Base-by-base conservation (phyloP, 2,329 filamentous ascomycete species). In the Arachnomyces sp. region DNA sequence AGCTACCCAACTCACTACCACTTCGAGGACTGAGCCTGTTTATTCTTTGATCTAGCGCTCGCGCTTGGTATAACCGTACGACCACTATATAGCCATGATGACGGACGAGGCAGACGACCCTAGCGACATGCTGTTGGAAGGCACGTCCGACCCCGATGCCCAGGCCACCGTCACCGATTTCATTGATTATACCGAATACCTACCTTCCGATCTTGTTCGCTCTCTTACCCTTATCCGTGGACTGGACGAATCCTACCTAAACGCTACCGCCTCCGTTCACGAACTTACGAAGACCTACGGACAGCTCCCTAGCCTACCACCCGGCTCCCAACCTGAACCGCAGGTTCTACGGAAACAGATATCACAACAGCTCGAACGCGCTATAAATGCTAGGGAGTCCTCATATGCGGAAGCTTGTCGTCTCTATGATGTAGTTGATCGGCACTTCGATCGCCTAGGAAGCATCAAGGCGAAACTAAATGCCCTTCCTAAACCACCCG, bases 111-210 rank as follows among this genome's bases (percentile, higher is more conserved):
- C 59, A 29, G 63, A 64, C 47, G 61, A 66, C 36, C 59, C 61
- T 40, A 62, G 63, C 29, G 64, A 61, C 43, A 55, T 69, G 39
- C 62, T 66, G 31, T 50, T 66, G n/a, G 64, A 71, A 47, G 65
- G 67, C 16, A 67, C 71, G 38, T 68, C 71, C 40, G 77, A 81
- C 54, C 77, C 78, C 28, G 78, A 82, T 53, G 74, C 77, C 42
- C 76, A 81, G 55, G 74, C 76, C 28, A 80, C 77, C 17, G 74
- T 82, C 34, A 79, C 76, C 48, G 78, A 82, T 58, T 82, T 78
- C 58, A 73, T 81, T 43, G 77, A 81, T 58, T 82, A 81, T 61
- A 82, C 78, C 46, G 78, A 82, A 61, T 80, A 79, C 66, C 78
- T 80, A 42, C 78, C 78, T 28, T 76, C 77, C 7, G 77, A 81